These are phyloP conservation scores for Chrysoporthe cubensis DNA, from an alignment of 2,329 filamentous ascomycete genomes.

Conservation along the genomic window DNA sequence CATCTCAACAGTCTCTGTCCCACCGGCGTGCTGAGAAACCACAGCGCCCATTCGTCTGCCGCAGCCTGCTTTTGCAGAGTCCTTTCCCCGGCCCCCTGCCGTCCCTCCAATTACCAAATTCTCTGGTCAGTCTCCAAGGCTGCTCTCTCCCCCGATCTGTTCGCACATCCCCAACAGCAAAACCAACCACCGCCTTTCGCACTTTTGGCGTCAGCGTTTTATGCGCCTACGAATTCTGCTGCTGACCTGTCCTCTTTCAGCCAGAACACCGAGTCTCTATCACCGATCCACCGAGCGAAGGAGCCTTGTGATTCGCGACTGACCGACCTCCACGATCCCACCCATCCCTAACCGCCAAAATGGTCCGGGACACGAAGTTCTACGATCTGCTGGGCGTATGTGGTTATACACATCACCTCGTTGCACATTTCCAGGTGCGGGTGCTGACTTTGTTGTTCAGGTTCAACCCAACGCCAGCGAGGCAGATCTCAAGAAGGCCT, in stretches of 20 bases:
- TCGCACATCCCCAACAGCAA: neutral
- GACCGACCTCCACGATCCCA: neutral
- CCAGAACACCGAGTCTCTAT: neutral
- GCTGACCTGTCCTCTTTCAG: neutral
- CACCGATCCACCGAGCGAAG: neutral
- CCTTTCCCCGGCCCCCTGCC: neutral
- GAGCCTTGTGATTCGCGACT: neutral
- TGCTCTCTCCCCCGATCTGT: no score
- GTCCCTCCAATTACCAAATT: conserved; percentile 11
- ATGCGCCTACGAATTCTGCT: neutral
- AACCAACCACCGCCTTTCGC: neutral
- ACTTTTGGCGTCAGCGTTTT: neutral
- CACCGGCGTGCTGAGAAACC: neutral
- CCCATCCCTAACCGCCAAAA: conserved; percentile 46
- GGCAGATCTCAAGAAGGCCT: conserved; percentile 86
- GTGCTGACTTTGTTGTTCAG: conserved; percentile 48
- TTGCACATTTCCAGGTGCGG: neutral
- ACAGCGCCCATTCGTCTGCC: neutral
- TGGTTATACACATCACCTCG: conserved; percentile 28
- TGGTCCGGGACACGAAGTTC: conserved; percentile 79
- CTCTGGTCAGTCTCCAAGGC: conserved; percentile 15
- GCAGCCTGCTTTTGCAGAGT: neutral
- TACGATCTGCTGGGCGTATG: conserved; percentile 80
- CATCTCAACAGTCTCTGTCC: neutral
- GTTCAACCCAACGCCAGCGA: conserved; percentile 80